Evolutionary conservation across 768 basidiomycete species (phyloP), one percentile per base, ranked within the genome.

Genomic region (Inosperma sp.): DNA sequence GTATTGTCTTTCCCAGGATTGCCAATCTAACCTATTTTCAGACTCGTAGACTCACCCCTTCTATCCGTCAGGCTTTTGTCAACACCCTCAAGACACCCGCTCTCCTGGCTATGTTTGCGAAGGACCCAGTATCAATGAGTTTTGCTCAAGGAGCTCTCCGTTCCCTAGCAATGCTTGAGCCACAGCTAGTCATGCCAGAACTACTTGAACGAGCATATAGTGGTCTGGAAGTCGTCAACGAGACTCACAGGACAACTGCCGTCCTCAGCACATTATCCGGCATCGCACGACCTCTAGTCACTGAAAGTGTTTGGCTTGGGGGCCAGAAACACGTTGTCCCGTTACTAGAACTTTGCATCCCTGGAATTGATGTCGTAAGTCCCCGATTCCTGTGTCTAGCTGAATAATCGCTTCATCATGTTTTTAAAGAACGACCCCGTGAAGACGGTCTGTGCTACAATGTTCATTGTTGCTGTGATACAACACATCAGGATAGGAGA

Each of bases 241-340:
- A 97, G 74, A 98, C 95, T 0, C 92, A 96, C 64, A 75, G 94
- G 33, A 96, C 94, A 4, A 93, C 92, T 2, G 89, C 94, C 1
- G 90, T 92, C 8, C 74, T 97, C 37, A 89, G 86, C 45, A 87
- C 88, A 65, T 77, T 97, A 23, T 80, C 87, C 16, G 84, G 82
- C 2, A 81, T 93, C 22, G 73, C 89, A 14, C 76, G 84, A 4
- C 84, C 91, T 8, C 67, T 97, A 14, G 80, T 88, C 3, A 83
- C 82, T 3, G 88, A 93, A 61, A 79, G 72, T 21, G 62, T 87
- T 23, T 96, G 91, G 85, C 73, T 88, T 4, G 82, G 83, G 7
- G 94, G 95, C 0, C 92, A 92, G 65, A 90, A 89, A 63, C 88
- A 94, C 62, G 70, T 98, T 33, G 71, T 93, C 4, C 90, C 92